Base-by-base conservation (phyloP, 1,139 yeast genomes). In the Suhomyces bribrorum region DNA sequence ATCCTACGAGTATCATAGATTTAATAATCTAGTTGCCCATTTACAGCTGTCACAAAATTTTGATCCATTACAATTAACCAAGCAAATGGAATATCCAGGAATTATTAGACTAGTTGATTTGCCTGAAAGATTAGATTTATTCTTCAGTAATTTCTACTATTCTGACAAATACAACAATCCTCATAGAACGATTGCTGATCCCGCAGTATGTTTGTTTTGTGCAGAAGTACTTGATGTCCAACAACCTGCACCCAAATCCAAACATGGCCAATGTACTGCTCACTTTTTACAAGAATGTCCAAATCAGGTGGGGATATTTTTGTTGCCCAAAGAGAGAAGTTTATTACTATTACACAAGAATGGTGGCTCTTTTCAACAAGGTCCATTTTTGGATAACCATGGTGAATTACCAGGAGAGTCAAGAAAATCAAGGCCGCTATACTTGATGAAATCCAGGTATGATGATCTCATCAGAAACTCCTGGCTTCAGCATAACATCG, bases 191-290 rank as follows among this genome's bases (percentile, higher is more conserved):
- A 76, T 75, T 24, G 73, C 76, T 23, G 96, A 89, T 48, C 95
- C 96, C 0, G 96, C 96, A 0, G 69, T 92, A 9, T 92, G 98
- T 54, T 63, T 92, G 38, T 83, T 84, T 48, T 92, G 98, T 62
- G 94, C 90, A 1, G 66, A 69, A 11, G 73, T 83, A 4, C 73
- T 87, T 20, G 83, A 83, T 46, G 66, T 83, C 18, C 97, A 90
- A 51, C 77, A 73, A 37, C 59, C 64, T 29, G 72, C 81, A 12
- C 62, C 75, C 41, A 85, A 81, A 2, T 64, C 62, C 36, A 57
- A 57, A 39, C 65, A 67, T 16, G 94, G 94, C 1, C 83, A 84
- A 49, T 85, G 94, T 54, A 81, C 83, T 5, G 68, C 79, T 29
- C 94, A 85, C 58, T 69, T 65, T 29, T 60, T 69, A 32, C 76